These are phyloP conservation scores for Blumeria hordei DNA, from an alignment of 2,329 filamentous ascomycete species.

Conservation along the genomic window DNA sequence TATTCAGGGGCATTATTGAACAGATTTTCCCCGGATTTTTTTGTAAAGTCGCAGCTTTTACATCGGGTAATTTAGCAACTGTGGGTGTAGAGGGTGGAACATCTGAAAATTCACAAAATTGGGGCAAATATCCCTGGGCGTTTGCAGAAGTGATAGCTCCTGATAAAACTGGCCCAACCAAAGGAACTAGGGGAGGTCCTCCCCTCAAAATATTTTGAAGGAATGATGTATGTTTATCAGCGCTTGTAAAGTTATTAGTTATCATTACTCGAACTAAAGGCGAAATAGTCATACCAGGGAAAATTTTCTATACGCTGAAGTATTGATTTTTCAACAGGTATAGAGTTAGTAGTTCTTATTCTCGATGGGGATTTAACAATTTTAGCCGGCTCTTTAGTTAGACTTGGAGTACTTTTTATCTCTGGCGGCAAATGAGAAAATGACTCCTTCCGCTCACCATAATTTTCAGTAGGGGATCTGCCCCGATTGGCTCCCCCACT, in stretches of 20 bases:
- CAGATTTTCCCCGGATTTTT: not conserved
- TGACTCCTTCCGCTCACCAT: not conserved
- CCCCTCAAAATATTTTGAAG: conserved; percentile 15
- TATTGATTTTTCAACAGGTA: conserved; percentile 5
- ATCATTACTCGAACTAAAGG: not conserved
- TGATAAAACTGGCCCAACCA: conserved; percentile 11
- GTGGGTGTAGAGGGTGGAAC: conserved; percentile 13
- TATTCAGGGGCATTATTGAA: not conserved
- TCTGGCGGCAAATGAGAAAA: not conserved
- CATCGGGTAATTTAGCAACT: not conserved
- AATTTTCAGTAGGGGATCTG: too few species aligned
- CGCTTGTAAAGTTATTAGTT: conserved; percentile 3
- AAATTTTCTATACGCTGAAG: conserved; percentile 10
- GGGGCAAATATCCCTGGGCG: conserved; percentile 14
- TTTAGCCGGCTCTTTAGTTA: conserved; percentile 6
- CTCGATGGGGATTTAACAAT: conserved; percentile 6
- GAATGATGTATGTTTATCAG: conserved; percentile 12
- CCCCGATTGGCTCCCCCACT: conserved; percentile 1
- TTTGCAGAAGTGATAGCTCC: conserved; percentile 13
- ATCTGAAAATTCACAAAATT: conserved; percentile 13
- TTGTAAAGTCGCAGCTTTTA: not conserved
- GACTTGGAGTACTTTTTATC: conserved; percentile 2
- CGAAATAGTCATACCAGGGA: conserved; percentile 7
- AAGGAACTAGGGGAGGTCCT: conserved; percentile 5
- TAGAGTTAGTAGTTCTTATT: conserved; percentile 5